Evolutionary conservation across 1,284 basidiomycete species (phyloP).

Genomic region (Ustilago xerochloae): DNA sequence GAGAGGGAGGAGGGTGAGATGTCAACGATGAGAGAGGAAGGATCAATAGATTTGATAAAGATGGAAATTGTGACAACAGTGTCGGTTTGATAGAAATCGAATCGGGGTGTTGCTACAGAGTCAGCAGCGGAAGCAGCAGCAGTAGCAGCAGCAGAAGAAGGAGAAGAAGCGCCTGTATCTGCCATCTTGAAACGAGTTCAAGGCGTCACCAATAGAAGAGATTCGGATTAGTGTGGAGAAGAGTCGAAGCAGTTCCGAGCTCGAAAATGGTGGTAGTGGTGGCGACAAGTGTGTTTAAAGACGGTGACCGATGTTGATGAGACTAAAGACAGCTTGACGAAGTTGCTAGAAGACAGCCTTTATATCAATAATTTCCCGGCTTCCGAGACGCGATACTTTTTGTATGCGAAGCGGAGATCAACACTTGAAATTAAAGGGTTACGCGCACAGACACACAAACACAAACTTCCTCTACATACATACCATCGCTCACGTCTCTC

Average conservation of each 20-base stretch:
- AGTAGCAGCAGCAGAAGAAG: not conserved
- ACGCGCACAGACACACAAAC: not conserved
- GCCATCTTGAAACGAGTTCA: slow-evolving; percentile 20
- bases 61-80: slow-evolving; percentile 57
- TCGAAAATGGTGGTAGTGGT: slow-evolving; percentile 11
- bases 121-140: too few relatives aligned
- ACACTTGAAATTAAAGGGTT: slow-evolving; percentile 1
- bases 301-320: not conserved
- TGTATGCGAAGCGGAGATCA: slow-evolving; percentile 11
- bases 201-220: too few relatives aligned
- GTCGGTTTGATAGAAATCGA: slow-evolving; percentile 68
- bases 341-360: slow-evolving; percentile 8
- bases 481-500: not conserved
- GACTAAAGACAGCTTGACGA: not conserved
- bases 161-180: slow-evolving; percentile 2
- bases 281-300: not conserved
- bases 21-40: slow-evolving; percentile 43
- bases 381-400: too few relatives aligned
- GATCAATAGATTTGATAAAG: slow-evolving; percentile 56
- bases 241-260: not conserved
- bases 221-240: too few relatives aligned
- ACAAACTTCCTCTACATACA: not conserved
- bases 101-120: slow-evolving; percentile 31
- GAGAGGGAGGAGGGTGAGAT: slow-evolving; percentile 20
- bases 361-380: too few relatives aligned